A percentile compares a stretch with the other conserved stretches of the same genome.
These are phyloP conservation scores for Metarhizium album DNA, from an alignment of 2,329 filamentous ascomycete species.

Conservation along the genomic window DNA sequence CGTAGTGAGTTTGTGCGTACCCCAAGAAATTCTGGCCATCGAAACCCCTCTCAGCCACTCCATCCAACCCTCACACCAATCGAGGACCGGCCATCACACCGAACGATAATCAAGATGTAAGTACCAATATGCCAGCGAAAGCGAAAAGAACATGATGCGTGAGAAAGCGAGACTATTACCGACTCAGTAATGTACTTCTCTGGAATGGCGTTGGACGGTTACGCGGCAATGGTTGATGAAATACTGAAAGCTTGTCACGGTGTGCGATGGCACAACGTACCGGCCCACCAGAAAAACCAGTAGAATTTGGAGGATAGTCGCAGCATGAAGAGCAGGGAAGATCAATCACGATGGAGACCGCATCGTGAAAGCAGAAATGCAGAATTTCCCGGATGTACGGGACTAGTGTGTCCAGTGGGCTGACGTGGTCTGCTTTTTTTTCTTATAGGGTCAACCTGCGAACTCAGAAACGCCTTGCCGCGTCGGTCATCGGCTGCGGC, in stretches of 20 bases:
- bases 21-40: slow-evolving; percentile 29
- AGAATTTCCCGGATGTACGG: not conserved
- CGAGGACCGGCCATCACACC: slow-evolving; percentile 31
- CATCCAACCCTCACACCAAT: slow-evolving; percentile 24
- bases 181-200: slow-evolving; percentile 3
- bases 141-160: slow-evolving; percentile 1
- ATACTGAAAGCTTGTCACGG: not conserved
- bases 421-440: slow-evolving; percentile 15
- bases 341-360: slow-evolving; percentile 1
- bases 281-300: not conserved
- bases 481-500: slow-evolving; percentile 96
- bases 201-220: slow-evolving; percentile 2
- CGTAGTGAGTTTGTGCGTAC: slow-evolving; percentile 22
- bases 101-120: slow-evolving; percentile 35
- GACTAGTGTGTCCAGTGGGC: slow-evolving; percentile 9
- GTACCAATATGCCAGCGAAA: slow-evolving; percentile 12
- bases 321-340: not conserved
- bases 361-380: not conserved
- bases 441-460: slow-evolving; percentile 87
- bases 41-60: slow-evolving; percentile 28
- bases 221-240: slow-evolving; percentile 3
- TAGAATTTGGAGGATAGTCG: not conserved
- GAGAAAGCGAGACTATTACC: slow-evolving; percentile 1
- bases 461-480: slow-evolving; percentile 99
- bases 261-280: not conserved